Base-by-base conservation (phyloP, 176 grass and related monocot genomes). In the Leersia perrieri region DNA sequence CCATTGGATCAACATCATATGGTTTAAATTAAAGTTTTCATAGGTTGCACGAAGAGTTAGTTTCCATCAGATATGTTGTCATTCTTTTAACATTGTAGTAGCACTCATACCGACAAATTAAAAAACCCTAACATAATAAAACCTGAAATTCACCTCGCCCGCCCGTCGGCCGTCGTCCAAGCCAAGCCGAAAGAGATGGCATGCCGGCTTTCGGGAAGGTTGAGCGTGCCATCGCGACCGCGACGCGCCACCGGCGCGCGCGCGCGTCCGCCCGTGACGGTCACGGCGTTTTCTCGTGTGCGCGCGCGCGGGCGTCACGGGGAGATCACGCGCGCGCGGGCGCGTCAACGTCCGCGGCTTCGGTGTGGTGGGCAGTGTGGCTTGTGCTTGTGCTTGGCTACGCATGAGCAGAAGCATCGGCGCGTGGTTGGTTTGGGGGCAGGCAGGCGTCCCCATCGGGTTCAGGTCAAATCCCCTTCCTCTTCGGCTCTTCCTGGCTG, bases 221-320 rank as follows among this genome's bases (percentile, higher is more conserved):
- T 14, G 72, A 12, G 66, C 41, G 85, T 5, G 72, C 85, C 3
- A 81, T 91, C 82, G 41, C 66, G 77, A 88, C 81, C 25, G 60
- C 11, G 89, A 88, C 82, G 33, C 72, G 68, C 77, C 81, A 88
- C 85, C 81, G 76, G 34, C 72, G 78, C 38, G 38, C 39, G 39
- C 39, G n/a, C n/a, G n/a, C n/a, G n/a, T n/a, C n/a, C n/a, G n/a
- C n/a, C n/a, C n/a, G n/a, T n/a, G n/a, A n/a, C n/a, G 42, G 2
- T 11, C 39, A 77, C 51, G 66, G 18, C 49, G 79, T 41, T 32
- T 32, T 39, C 5, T 35, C 33, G 63, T 20, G 38, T 40, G 30
- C 20, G 38, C 13, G 20, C 2, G 62, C 51, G 5, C 6, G 7
- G 51, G 6, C 51, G 51, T 57, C 51, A 57, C 22, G 51, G 51